phyloP scores from a whole-genome alignment of 1,284 basidiomycete species.

The Testicularia cyperi region DNA sequence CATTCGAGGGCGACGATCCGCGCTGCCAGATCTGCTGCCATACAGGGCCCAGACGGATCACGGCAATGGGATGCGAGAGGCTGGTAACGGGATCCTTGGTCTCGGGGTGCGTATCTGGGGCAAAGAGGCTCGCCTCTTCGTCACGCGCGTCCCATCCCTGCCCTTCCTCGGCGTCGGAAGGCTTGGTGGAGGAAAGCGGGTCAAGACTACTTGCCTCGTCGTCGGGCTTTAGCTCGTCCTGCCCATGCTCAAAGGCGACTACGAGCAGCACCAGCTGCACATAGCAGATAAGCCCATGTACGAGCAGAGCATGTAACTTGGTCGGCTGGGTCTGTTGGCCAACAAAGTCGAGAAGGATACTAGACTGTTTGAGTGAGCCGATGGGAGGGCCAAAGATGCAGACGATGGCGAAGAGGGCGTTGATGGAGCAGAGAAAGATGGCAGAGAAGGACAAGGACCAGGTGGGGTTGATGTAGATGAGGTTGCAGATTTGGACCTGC shows the following conservation, averaged over 20 bases:
- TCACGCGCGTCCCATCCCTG: conserved; percentile 35
- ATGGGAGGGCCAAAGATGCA: conserved; percentile 14
- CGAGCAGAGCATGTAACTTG: conserved; percentile 27
- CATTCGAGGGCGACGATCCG: too few relatives aligned
- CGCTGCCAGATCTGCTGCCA: conserved; percentile 14
- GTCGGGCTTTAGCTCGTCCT: conserved; percentile 25
- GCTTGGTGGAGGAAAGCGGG: too few relatives aligned
- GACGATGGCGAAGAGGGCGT: conserved; percentile 18
- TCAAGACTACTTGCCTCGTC: conserved; percentile 20
- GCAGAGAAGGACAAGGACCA: conserved; percentile 29
- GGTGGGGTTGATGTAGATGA: conserved; percentile 24
- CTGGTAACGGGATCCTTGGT: conserved; percentile 5
- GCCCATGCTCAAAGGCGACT: conserved; percentile 29
- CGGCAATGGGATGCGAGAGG: conserved; percentile 29
- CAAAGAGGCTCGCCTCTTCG: conserved; percentile 28
- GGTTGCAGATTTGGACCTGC: conserved; percentile 41
- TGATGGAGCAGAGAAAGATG: conserved; percentile 30
- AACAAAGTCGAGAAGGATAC: conserved; percentile 49
- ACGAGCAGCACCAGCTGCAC: conserved; percentile 29
- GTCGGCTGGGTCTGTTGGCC: conserved; percentile 27
- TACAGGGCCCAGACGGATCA: conserved; percentile 13
- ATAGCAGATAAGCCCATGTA: conserved; percentile 21
- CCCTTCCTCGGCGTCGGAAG: conserved; percentile 6
- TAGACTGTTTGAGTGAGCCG: conserved; percentile 2
- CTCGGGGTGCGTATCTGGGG: conserved; percentile 11